Percentiles rank a stretch among this genome's conserved stretches.
Evolutionary conservation across 1,139 yeast genomes (phyloP).

Genomic region (Yamadazyma buinensis): DNA sequence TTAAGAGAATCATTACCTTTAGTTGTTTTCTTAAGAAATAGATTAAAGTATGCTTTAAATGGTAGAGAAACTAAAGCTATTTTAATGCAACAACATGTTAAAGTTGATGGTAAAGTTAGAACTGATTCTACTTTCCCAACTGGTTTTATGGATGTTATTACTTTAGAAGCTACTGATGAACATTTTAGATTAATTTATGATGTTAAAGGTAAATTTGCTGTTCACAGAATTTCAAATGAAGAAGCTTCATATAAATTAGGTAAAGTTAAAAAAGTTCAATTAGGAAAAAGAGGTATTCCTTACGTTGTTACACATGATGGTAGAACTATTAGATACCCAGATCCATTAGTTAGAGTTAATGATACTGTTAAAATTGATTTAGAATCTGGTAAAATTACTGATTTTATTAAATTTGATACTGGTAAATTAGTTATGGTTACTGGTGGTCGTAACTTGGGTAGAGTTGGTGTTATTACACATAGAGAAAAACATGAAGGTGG

Average conservation of each 20-base stretch:
- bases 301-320: constrained; percentile 99
- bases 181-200: constrained; percentile 98
- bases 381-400: constrained; percentile 91
- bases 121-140: constrained; percentile 98
- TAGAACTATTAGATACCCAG: constrained; percentile 99
- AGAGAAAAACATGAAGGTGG: constrained; percentile 99
- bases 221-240: constrained; percentile 98
- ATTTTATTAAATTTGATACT: constrained; percentile 89
- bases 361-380: constrained; percentile 96
- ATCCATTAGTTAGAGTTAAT: constrained; percentile 91
- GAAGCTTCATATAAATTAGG: constrained; percentile 98
- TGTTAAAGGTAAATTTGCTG: constrained; percentile 97
- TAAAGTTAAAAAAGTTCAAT: constrained; percentile 95
- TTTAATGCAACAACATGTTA: constrained; percentile 98
- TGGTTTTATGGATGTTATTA: constrained; percentile 98
- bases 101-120: constrained; percentile 99
- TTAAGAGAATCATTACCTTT: constrained; percentile 98
- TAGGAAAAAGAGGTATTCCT: constrained; percentile 98
- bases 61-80: constrained; percentile 99
- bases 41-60: constrained; percentile 98
- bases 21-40: constrained; percentile 97
- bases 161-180: constrained; percentile 97
- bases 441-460: constrained; percentile 99
- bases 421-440: constrained; percentile 97
- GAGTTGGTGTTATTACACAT: constrained; percentile 97